Evolutionary conservation across 345 rosid genomes (phyloP).

Genomic region (Linum tenue): DNA sequence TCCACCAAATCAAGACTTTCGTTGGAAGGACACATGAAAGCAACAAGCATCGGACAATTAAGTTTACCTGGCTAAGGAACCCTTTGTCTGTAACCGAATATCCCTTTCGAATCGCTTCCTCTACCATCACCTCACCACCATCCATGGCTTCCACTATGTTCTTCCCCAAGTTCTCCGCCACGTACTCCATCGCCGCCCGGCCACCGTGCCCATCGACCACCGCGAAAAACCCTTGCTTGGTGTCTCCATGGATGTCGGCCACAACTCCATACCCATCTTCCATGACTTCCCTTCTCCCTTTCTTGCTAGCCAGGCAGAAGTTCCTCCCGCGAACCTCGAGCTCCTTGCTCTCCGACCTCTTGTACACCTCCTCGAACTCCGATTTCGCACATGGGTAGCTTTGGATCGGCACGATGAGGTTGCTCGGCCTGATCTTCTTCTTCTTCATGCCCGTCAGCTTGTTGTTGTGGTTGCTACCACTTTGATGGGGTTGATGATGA

Average conservation of each 20-base stretch:
- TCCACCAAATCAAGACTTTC: not conserved
- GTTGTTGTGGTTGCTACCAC: not conserved
- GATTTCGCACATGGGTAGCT: not conserved
- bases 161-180: constrained; percentile 37
- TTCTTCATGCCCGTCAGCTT: not conserved
- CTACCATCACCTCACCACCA: constrained; percentile 7
- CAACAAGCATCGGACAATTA: too few species aligned
- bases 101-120: constrained; percentile 31
- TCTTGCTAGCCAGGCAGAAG: constrained; percentile 33
- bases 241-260: constrained; percentile 34
- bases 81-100: constrained; percentile 35
- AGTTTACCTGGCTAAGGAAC: constrained; percentile 39
- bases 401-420: constrained; percentile 29
- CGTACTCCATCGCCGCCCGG: constrained; percentile 32
- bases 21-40: too few species aligned
- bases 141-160: constrained; percentile 32
- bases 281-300: constrained; percentile 40
- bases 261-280: constrained; percentile 38
- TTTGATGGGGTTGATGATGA: not conserved
- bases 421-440: constrained; percentile 34
- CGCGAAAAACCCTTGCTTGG: constrained; percentile 39
- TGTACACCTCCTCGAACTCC: constrained; percentile 8
- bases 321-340: constrained; percentile 31
- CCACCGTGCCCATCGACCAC: constrained; percentile 58
- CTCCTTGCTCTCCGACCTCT: constrained; percentile 22